Conservation (phyloP, 495 filamentous ascomycete species). For the Cairneyella variabilis region DNA sequence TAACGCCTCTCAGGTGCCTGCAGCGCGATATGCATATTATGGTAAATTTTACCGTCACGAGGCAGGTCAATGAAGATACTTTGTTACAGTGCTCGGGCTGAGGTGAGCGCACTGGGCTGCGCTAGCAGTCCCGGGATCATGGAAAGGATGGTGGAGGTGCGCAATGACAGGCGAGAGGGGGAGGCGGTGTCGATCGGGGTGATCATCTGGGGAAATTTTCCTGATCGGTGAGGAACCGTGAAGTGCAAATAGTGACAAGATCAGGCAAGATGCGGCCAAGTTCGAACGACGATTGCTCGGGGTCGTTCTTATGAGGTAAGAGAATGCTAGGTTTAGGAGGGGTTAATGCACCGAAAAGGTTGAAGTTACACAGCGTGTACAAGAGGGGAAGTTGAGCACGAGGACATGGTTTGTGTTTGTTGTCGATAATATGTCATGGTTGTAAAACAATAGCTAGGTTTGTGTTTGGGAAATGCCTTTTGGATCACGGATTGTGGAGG, state of each 20-base stretch:
- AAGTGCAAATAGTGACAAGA: no score
- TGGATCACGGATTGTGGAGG: no score
- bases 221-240: background rate
- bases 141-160: background rate
- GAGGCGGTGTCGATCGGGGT: slow-evolving; percentile 13
- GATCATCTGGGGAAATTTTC: background rate
- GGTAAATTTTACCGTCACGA: slow-evolving; percentile 16
- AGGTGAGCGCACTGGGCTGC: no score
- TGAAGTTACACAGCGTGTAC: no score
- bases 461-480: background rate
- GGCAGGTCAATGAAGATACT: no score
- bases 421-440: no score
- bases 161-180: background rate
- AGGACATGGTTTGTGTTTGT: background rate
- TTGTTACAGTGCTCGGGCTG: no score
- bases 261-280: no score
- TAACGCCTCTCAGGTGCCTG: background rate
- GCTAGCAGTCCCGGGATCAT: no score
- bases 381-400: slow-evolving; percentile 8
- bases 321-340: background rate
- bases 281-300: no score
- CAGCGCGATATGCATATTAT: background rate
- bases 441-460: background rate
- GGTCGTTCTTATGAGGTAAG: slow-evolving; percentile 24
- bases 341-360: no score